These are phyloP conservation scores for Cenchrus purpureus DNA, from an alignment of 176 grass and related monocot species.

Conservation along the genomic window DNA sequence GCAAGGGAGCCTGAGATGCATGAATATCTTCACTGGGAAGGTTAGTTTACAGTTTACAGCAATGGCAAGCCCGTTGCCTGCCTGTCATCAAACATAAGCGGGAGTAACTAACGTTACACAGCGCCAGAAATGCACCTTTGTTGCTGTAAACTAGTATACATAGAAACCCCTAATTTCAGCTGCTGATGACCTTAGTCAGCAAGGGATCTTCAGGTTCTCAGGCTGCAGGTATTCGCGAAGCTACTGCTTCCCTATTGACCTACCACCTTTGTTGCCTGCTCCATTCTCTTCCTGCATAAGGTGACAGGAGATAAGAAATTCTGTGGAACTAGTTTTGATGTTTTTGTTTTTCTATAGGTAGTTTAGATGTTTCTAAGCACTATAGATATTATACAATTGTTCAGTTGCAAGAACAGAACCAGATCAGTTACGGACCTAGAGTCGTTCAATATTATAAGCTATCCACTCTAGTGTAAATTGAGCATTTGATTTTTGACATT, in stretches of 20 bases:
- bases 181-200: background rate
- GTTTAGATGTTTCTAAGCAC: background rate
- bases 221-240: background rate
- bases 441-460: background rate
- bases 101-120: background rate
- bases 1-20: background rate
- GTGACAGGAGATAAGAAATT: background rate
- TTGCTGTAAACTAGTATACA: conserved; percentile 7
- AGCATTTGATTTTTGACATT: background rate
- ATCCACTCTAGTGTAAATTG: conserved; percentile 18
- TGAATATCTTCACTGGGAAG: background rate
- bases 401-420: background rate
- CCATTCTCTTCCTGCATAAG: conserved; percentile 42
- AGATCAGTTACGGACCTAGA: background rate
- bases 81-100: background rate
- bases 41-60: conserved; percentile 9
- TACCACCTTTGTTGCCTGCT: conserved; percentile 14
- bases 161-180: background rate
- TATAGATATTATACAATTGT: background rate
- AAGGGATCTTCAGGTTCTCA: conserved; percentile 22
- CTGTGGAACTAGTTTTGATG: background rate
- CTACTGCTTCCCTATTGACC: conserved; percentile 6
- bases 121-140: background rate
- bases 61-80: background rate
- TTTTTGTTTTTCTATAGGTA: background rate